Evolutionary conservation across 495 filamentous ascomycete species (phyloP).

Genomic region (Penicillium daleae): DNA sequence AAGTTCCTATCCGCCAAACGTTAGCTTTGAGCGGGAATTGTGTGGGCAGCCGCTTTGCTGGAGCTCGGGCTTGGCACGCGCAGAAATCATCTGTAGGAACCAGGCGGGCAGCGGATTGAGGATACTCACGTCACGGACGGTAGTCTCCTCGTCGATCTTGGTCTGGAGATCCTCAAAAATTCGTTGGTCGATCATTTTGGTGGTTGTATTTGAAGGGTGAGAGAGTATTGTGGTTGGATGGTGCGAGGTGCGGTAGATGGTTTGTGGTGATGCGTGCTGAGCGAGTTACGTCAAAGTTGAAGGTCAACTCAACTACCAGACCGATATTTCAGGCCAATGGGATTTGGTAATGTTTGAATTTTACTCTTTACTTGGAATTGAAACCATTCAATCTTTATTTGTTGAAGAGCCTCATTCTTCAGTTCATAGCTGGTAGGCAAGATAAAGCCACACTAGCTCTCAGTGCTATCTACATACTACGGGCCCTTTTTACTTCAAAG

Average conservation of each 20-base stretch:
- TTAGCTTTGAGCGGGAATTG: slow-evolving; percentile 20
- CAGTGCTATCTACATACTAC: not conserved
- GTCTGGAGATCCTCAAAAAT: slow-evolving; percentile 89
- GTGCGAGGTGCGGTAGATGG: slow-evolving; percentile 19
- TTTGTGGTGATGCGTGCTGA: slow-evolving; percentile 7
- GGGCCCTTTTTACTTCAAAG: not conserved
- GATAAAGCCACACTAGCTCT: not conserved
- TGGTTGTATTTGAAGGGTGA: slow-evolving; percentile 12
- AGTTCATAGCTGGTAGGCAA: not conserved
- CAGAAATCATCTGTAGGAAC: slow-evolving; percentile 20
- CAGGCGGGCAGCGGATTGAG: slow-evolving; percentile 9
- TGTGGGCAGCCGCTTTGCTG: slow-evolving; percentile 15
- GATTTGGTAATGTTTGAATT: not conserved
- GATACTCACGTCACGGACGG: slow-evolving; percentile 70
- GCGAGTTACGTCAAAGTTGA: slow-evolving; percentile 30
- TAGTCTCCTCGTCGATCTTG: slow-evolving; percentile 85
- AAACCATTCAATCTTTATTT: not conserved
- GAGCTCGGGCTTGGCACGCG: slow-evolving; percentile 31
- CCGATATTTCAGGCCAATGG: not conserved
- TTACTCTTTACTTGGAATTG: not conserved
- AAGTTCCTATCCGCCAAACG: slow-evolving; percentile 58
- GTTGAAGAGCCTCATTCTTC: not conserved
- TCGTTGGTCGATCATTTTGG: slow-evolving; percentile 67
- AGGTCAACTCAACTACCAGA: not conserved
- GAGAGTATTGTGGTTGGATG: slow-evolving; percentile 15